These are phyloP conservation scores for Alternaria atra DNA, from an alignment of 2,329 filamentous ascomycete species.

Conservation along the genomic window DNA sequence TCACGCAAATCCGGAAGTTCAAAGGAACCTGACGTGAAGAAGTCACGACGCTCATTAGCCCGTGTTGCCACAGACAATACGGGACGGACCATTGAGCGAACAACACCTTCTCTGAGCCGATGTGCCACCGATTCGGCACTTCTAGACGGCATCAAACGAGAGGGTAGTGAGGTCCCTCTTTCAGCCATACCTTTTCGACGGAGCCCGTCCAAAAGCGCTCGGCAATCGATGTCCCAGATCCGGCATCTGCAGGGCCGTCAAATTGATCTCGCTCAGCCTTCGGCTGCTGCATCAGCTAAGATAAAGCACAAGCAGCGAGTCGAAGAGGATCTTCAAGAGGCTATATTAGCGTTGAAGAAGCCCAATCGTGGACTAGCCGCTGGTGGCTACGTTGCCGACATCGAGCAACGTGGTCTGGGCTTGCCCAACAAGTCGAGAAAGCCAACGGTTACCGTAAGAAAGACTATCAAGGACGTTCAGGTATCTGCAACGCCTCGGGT, in stretches of 20 bases:
- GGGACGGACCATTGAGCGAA: conserved; percentile 60
- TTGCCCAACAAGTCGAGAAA: conserved; percentile 40
- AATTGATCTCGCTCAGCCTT: conserved; percentile 63
- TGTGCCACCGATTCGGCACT: conserved; percentile 71
- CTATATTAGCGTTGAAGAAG: conserved; percentile 76
- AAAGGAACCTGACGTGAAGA: conserved; percentile 52
- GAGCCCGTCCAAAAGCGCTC: conserved; percentile 52
- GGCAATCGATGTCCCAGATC: conserved; percentile 52
- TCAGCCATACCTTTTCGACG: conserved; percentile 61
- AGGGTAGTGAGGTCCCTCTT: conserved; percentile 68
- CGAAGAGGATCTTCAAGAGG: conserved; percentile 75
- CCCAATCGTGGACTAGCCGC: conserved; percentile 77
- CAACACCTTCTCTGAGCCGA: conserved; percentile 71
- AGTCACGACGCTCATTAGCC: conserved; percentile 64
- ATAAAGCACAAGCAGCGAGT: conserved; percentile 72
- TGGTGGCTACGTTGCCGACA: conserved; percentile 71
- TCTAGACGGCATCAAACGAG: conserved; percentile 71
- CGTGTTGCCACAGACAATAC: conserved; percentile 68
- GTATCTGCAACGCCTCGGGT: conserved; percentile 56
- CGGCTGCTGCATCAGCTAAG: conserved; percentile 64
- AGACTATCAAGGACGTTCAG: conserved; percentile 47
- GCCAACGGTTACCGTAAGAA: conserved; percentile 38
- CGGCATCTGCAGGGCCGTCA: conserved; percentile 62
- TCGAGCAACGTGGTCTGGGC: conserved; percentile 63
- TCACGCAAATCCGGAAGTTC: conserved; percentile 52